A percentile compares a stretch with the other conserved stretches of the same genome.
phyloP scores from a whole-genome alignment of 768 basidiomycete genomes.

The Russula earlei region DNA sequence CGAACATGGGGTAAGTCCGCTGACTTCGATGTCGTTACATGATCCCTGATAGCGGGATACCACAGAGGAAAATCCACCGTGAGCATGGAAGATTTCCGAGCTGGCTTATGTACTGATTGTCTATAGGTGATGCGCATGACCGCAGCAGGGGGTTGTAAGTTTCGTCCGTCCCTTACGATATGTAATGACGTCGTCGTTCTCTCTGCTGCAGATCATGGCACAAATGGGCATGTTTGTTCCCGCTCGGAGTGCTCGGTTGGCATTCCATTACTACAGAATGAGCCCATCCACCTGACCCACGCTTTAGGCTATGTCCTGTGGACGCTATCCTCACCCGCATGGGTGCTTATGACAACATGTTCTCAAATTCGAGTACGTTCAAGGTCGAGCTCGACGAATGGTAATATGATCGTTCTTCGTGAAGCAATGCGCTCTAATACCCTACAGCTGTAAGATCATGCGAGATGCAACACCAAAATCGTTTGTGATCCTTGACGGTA shows the following conservation, averaged over 20 bases:
- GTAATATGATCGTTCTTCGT: conserved; percentile 30
- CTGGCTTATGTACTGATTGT: neutral
- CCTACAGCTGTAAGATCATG: conserved; percentile 76
- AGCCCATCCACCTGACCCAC: conserved; percentile 4
- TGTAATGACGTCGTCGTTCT: neutral
- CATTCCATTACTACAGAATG: neutral
- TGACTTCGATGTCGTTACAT: neutral
- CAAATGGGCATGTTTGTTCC: conserved; percentile 95
- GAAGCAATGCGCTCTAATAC: neutral
- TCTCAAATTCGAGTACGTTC: conserved; percentile 89
- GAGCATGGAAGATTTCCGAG: conserved; percentile 14
- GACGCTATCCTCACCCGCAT: conserved; percentile 92
- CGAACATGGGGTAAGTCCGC: conserved; percentile 76
- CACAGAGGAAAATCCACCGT: conserved; percentile 70
- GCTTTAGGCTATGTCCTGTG: conserved; percentile 66
- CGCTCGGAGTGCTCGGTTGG: conserved; percentile 66
- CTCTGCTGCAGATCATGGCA: conserved; percentile 80
- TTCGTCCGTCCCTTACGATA: neutral
- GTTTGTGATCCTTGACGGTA: conserved; percentile 90
- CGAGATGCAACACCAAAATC: conserved; percentile 91
- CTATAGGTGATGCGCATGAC: conserved; percentile 86
- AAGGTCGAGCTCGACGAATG: conserved; percentile 98
- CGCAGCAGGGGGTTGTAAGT: conserved; percentile 76
- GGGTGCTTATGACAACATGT: conserved; percentile 99
- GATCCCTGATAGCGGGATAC: neutral